phyloP scores from a whole-genome alignment of 2,329 filamentous ascomycete genomes.

The Alternaria sp. region DNA sequence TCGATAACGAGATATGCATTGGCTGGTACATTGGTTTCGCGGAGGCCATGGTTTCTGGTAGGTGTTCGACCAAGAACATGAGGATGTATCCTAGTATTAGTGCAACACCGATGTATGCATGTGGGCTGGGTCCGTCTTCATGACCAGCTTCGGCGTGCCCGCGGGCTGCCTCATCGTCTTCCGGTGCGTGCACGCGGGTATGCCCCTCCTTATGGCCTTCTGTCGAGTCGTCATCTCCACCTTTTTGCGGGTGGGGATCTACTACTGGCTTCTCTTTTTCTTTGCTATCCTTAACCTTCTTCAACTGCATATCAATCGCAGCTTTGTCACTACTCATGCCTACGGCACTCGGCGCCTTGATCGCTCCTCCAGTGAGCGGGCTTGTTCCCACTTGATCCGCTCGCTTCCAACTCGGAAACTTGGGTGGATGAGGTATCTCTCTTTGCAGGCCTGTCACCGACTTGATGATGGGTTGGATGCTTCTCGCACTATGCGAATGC shows the following conservation, averaged over 20 bases:
- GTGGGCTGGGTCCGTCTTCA: conserved; percentile 58
- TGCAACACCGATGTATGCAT: conserved; percentile 85
- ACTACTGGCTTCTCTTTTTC: conserved; percentile 33
- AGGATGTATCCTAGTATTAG: conserved; percentile 88
- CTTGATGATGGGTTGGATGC: conserved; percentile 38
- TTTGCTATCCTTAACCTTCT: conserved; percentile 37
- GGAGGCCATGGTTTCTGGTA: conserved; percentile 45
- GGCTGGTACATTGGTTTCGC: conserved; percentile 72
- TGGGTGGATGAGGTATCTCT: conserved; percentile 34
- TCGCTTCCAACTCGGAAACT: conserved; percentile 34
- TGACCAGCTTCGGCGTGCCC: conserved; percentile 55
- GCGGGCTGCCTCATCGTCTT: conserved; percentile 52
- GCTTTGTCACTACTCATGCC: conserved; percentile 37
- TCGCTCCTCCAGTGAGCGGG: conserved; percentile 26
- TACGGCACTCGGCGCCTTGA: conserved; percentile 30
- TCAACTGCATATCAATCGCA: conserved; percentile 30
- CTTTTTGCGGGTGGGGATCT: conserved; percentile 44
- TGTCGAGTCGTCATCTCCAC: conserved; percentile 51
- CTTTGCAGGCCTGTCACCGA: conserved; percentile 39
- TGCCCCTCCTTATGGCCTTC: conserved; percentile 51
- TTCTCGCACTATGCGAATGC: conserved; percentile 35
- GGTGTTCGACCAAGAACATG: conserved; percentile 90
- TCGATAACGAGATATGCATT: conserved; percentile 87
- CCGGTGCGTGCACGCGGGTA: conserved; percentile 46
- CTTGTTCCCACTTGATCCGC: conserved; percentile 28